Evolutionary conservation across 257 asterid species (phyloP), one percentile per base, ranked within the genome.

Genomic region (Plectranthus barbatus): DNA sequence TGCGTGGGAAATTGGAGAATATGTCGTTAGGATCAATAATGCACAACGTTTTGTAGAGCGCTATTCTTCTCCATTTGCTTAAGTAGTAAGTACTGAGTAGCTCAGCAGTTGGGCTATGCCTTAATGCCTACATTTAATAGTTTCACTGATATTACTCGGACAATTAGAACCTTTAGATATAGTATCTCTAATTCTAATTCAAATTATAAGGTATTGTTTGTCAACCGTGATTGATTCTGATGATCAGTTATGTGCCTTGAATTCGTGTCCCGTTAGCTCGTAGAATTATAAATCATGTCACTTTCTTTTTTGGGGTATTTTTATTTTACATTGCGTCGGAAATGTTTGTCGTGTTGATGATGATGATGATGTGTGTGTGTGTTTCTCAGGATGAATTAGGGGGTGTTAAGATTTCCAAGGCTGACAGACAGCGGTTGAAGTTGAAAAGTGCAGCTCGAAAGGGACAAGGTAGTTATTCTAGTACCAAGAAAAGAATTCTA

Each of bases 331-430:
- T 48, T n/a, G n/a, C 64, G 31, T 23, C 26, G 48, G n/a, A 46
- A 51, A 33, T 62, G 37, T 48, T 56, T 45, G 50, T 10, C 64
- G 12, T 49, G 21, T 57, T 70, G 24, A 69, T 42, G 42, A 15
- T 41, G 21, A n/a, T n/a, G n/a, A n/a, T n/a, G n/a, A n/a, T n/a
- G 1, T 1, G 29, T 23, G 1, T 47, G 39, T 26, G 34, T 29
- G 67, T 39, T 45, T 59, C 18, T 26, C 81, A 88, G 98, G 95
- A 84, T 65, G 90, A 83, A 40, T 56, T 63, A 13, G 66, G 69
- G 34, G 84, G 68, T 51, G 74, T 77, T 63, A 53, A 79, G 51
- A 74, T 77, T 63, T 83, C 91, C 31, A 68, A 72, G 67, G 80
- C 83, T 29, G 83, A 83, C 73, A 74, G 78, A 53, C 74, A 71